These are phyloP conservation scores for Solanum chiquidenum DNA, from an alignment of 257 asterid species.

Conservation along the genomic window DNA sequence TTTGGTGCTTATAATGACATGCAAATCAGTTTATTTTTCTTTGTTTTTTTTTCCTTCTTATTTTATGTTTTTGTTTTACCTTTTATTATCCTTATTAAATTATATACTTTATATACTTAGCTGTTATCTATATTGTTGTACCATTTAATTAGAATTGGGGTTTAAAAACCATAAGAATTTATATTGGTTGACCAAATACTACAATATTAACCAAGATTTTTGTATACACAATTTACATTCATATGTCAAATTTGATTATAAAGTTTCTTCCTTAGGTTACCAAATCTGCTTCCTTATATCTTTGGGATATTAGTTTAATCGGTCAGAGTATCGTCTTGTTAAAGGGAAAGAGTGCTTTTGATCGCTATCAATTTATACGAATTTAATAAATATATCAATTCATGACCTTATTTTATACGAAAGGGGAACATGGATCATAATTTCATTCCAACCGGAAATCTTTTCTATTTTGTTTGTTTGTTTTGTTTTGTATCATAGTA, in stretches of 20 bases:
- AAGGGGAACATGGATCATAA: background rate
- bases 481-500: background rate
- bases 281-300: background rate
- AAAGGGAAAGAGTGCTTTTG: rapidly evolving
- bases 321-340: rapidly evolving
- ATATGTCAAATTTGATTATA: too few species aligned
- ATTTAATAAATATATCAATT: background rate
- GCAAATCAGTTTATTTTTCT: background rate
- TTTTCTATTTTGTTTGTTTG: background rate
- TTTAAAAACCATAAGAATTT: background rate
- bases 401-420: background rate
- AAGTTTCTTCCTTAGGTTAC: background rate
- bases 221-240: background rate
- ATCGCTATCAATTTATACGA: rapidly evolving
- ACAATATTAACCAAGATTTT: background rate
- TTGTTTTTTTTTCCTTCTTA: background rate
- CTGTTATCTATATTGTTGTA: background rate
- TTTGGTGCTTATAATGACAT: background rate
- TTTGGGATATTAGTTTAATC: background rate
- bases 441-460: rapidly evolving
- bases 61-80: background rate
- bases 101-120: background rate
- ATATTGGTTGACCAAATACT: background rate
- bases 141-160: background rate
- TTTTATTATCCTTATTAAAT: background rate